phyloP scores from a whole-genome alignment of 2,329 filamentous ascomycete species.

The Clonostachys sp. region DNA sequence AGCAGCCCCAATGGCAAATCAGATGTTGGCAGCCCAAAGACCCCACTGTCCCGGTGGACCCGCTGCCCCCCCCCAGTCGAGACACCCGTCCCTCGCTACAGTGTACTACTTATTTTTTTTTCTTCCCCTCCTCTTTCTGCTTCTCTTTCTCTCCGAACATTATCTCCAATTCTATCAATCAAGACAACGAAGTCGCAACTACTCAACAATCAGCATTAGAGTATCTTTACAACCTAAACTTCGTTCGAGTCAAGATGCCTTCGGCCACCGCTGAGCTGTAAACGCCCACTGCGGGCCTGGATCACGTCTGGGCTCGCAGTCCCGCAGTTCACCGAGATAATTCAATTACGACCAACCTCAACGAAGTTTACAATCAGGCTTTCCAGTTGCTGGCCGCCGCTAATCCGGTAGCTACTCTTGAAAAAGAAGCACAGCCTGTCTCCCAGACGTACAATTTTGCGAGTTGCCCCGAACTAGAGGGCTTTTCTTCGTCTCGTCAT shows the following conservation, averaged over 20 bases:
- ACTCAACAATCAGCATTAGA: conserved; percentile 8
- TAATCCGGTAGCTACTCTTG: too few species aligned
- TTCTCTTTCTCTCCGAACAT: conserved; percentile 23
- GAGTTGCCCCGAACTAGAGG: too few species aligned
- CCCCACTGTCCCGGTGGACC: not conserved
- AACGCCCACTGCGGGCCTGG: conserved; percentile 75
- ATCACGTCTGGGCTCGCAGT: conserved; percentile 61
- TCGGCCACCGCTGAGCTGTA: conserved; percentile 87
- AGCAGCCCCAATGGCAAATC: not conserved
- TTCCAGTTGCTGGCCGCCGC: too few species aligned
- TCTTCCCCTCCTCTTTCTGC: conserved; percentile 17
- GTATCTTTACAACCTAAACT: conserved; percentile 36
- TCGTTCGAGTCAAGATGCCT: conserved; percentile 70
- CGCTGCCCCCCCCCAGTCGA: not conserved
- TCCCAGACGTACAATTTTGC: too few species aligned
- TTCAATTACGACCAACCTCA: conserved; percentile 32
- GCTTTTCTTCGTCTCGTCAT: too few species aligned
- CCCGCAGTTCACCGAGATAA: conserved; percentile 80
- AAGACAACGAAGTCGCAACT: conserved; percentile 66
- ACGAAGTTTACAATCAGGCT: conserved; percentile 54
- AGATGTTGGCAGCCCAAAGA: not conserved
- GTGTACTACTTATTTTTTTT: conserved; percentile 4
- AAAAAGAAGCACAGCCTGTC: too few species aligned
- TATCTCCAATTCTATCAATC: conserved; percentile 8
- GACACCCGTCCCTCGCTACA: conserved; percentile 1